Percentiles rank a stretch among this genome's conserved stretches.
Evolutionary conservation across 108 stramenopile genomes (phyloP).

Genomic region (Pseudonitzschia multiseries): DNA sequence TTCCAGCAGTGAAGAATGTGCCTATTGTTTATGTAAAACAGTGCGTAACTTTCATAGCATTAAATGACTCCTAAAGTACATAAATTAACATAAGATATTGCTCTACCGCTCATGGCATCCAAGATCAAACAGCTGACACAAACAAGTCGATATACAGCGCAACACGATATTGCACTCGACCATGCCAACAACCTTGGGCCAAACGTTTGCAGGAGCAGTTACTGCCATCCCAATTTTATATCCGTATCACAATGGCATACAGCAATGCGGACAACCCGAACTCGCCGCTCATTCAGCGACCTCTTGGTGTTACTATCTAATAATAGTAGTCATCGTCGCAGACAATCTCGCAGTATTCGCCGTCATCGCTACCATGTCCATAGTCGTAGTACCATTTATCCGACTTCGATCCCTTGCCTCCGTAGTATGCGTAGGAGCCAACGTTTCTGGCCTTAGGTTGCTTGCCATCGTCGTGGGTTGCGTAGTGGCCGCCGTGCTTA

Average conservation of each 20-base stretch:
- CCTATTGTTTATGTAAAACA: no score
- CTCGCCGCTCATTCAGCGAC: neutral
- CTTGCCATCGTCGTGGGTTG: neutral
- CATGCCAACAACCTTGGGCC: constrained; percentile 17
- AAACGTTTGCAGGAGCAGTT: neutral
- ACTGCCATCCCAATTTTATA: no score
- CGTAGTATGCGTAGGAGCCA: neutral
- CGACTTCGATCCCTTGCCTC: neutral
- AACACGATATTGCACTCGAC: constrained; percentile 17
- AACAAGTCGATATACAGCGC: constrained; percentile 14
- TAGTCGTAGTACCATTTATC: neutral
- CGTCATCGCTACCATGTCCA: neutral
- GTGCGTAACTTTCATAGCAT: no score
- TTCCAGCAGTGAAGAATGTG: no score
- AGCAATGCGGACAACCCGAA: neutral
- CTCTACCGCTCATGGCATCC: neutral
- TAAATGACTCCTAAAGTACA: neutral
- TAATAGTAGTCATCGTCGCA: neutral
- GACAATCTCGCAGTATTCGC: neutral
- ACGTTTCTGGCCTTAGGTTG: neutral
- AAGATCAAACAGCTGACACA: constrained; percentile 16
- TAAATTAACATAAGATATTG: neutral
- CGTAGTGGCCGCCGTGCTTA: neutral
- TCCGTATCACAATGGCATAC: neutral
- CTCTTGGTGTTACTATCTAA: neutral